Percentiles rank a stretch among this genome's conserved stretches.
Conservation (phyloP, 2,329 filamentous ascomycete species). For the Immersiporthe knoxdaviesiana region DNA sequence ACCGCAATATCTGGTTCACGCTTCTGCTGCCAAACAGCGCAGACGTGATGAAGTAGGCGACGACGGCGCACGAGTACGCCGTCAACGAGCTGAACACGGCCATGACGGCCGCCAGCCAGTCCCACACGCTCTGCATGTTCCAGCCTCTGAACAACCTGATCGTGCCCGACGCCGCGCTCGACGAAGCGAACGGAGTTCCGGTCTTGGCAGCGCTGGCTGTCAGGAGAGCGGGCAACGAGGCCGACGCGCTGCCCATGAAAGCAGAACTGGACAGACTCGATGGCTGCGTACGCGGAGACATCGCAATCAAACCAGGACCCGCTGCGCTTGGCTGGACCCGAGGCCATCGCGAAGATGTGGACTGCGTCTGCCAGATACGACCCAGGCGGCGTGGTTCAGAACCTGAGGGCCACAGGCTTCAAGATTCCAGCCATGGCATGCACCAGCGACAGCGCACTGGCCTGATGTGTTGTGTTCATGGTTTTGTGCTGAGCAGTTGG, state of each 20-base stretch:
- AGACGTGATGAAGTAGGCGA: too few relatives aligned
- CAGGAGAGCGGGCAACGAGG: constrained; percentile 7
- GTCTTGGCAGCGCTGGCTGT: constrained; percentile 9
- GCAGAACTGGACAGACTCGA: constrained; percentile 4
- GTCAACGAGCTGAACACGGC: background rate
- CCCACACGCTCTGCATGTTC: constrained; percentile 19
- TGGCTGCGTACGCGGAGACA: constrained; percentile 39
- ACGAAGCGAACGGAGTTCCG: constrained; percentile 9
- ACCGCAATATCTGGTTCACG: constrained; percentile 12
- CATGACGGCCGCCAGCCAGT: constrained; percentile 10
- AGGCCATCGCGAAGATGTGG: constrained; percentile 41
- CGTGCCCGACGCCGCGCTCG: background rate
- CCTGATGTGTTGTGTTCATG: background rate
- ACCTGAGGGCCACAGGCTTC: constrained; percentile 6
- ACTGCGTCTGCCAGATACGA: constrained; percentile 43
- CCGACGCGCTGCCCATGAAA: background rate
- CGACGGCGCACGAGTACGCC: too few relatives aligned
- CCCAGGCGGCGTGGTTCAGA: constrained; percentile 40
- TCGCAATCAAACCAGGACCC: constrained; percentile 46
- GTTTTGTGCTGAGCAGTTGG: background rate
- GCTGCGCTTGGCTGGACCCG: constrained; percentile 43
- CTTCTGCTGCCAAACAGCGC: constrained; percentile 4
- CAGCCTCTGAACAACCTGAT: constrained; percentile 15
- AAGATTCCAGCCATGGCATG: constrained; percentile 4
- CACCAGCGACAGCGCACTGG: background rate